A percentile compares a stretch with the other conserved stretches of the same genome.
Conservation (phyloP, 1,139 yeast genomes). For the Debaryomyces coudertii region DNA sequence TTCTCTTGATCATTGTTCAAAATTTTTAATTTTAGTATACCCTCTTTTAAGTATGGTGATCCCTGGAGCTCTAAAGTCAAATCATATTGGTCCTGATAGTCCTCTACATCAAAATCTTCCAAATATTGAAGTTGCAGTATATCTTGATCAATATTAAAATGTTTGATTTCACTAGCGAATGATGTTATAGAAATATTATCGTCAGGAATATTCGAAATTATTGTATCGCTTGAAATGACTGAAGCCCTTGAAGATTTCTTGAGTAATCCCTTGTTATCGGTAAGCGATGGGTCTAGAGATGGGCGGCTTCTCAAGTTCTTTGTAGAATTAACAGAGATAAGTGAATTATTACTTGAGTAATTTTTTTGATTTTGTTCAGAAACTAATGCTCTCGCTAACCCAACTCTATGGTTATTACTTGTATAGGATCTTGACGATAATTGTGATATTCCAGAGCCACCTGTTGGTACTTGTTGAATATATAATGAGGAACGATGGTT, state of each 20-base stretch:
- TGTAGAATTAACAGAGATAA: conserved; percentile 12
- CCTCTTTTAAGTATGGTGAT: conserved; percentile 81
- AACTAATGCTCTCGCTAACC: conserved; percentile 47
- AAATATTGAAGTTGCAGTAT: conserved; percentile 23
- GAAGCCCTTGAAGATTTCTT: conserved; percentile 41
- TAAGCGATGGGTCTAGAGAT: conserved; percentile 28
- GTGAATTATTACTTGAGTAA: conserved; percentile 25
- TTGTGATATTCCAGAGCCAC: conserved; percentile 36
- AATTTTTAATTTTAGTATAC: conserved; percentile 58
- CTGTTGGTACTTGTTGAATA: conserved; percentile 37
- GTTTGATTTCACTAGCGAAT: conserved; percentile 36
- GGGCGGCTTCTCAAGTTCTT: conserved; percentile 31
- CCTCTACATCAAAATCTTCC: conserved; percentile 45
- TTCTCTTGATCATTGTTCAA: conserved; percentile 46
- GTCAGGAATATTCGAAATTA: conserved; percentile 26
- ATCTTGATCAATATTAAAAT: conserved; percentile 19
- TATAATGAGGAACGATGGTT: conserved; percentile 31
- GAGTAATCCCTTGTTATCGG: conserved; percentile 15
- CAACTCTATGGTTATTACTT: conserved; percentile 32
- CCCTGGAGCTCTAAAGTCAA: conserved; percentile 66
- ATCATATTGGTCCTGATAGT: conserved; percentile 57
- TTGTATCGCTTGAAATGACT: conserved; percentile 35
- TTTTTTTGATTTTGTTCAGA: conserved; percentile 32
- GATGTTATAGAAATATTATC: conserved; percentile 43
- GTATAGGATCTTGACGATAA: conserved; percentile 21